Evolutionary conservation across 31 red algal genomes (phyloP).

Genomic region (Endocladia muricata): DNA sequence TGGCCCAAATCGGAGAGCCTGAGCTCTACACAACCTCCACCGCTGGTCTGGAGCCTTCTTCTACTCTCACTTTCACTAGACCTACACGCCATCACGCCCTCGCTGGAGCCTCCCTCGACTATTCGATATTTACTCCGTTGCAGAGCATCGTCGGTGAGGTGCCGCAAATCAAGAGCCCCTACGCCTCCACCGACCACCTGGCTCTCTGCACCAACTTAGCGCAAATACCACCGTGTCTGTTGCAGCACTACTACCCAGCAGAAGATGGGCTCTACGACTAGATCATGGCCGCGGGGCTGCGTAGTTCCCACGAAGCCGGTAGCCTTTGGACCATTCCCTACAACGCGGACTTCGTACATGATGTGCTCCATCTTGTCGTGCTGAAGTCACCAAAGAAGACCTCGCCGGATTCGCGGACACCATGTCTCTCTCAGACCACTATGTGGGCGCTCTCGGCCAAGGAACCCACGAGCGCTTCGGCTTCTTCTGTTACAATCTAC

Average conservation of each 20-base stretch:
- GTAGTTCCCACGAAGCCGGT: not conserved
- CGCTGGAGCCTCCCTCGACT: no score
- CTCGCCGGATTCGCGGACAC: not conserved
- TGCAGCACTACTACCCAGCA: not conserved
- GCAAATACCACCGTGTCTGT: not conserved
- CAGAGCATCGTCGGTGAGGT: not conserved
- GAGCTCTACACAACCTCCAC: no score
- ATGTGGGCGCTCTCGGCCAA: conserved; percentile 4
- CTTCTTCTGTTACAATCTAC: conserved; percentile 40
- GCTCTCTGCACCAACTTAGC: not conserved
- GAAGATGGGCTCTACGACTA: not conserved
- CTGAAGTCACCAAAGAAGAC: conserved; percentile 4
- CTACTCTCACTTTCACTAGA: no score
- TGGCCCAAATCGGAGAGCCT: no score
- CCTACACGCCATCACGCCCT: no score
- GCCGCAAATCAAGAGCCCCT: not conserved
- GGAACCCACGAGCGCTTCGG: conserved; percentile 27
- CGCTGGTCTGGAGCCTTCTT: no score
- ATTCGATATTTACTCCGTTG: not conserved
- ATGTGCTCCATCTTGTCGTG: not conserved
- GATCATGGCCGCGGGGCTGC: not conserved
- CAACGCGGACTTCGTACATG: not conserved
- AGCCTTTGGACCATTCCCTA: not conserved
- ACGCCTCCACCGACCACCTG: not conserved
- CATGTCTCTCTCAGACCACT: conserved; percentile 24